These are phyloP conservation scores for Lasiodiplodia hormozganensis DNA, from an alignment of 2,329 filamentous ascomycete species.

Conservation along the genomic window DNA sequence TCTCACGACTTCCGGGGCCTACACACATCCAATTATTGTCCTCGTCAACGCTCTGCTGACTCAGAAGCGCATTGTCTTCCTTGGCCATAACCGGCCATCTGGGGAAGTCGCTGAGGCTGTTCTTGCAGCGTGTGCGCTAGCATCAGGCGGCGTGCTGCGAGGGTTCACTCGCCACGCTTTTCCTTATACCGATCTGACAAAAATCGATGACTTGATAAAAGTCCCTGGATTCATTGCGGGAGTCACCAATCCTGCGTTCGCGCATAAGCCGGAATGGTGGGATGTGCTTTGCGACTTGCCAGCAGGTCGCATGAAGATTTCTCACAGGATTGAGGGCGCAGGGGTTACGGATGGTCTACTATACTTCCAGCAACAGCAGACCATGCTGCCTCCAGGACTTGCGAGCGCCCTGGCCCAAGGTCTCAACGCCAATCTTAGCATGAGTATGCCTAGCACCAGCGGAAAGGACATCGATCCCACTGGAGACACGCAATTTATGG, in stretches of 20 bases:
- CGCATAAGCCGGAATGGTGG: constrained; percentile 97
- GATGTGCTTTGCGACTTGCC: constrained; percentile 93
- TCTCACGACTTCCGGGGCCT: constrained; percentile 87
- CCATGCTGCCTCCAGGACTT: constrained; percentile 36
- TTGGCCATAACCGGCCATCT: constrained; percentile 93
- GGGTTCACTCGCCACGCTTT: constrained; percentile 97
- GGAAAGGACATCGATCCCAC: constrained; percentile 68
- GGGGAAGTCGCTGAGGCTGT: constrained; percentile 98
- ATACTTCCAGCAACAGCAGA: constrained; percentile 80
- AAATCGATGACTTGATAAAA: constrained; percentile 94
- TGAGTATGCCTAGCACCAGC: constrained; percentile 38
- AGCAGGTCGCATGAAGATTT: constrained; percentile 93
- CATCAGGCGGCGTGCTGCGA: constrained; percentile 87
- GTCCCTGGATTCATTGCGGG: constrained; percentile 98
- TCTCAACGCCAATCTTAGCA: constrained; percentile 43
- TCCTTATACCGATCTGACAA: constrained; percentile 96
- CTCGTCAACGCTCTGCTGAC: constrained; percentile 93
- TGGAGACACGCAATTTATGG: constrained; percentile 89
- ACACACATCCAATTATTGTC: constrained; percentile 93
- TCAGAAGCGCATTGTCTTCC: constrained; percentile 94
- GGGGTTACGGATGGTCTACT: constrained; percentile 82
- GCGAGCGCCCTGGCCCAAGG: constrained; percentile 35
- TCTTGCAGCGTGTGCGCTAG: constrained; percentile 91
- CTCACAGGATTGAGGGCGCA: constrained; percentile 81
- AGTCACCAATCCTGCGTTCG: constrained; percentile 96